Base-by-base conservation (phyloP, 1,139 yeast genomes). In the Meyerozyma smithsonii region DNA sequence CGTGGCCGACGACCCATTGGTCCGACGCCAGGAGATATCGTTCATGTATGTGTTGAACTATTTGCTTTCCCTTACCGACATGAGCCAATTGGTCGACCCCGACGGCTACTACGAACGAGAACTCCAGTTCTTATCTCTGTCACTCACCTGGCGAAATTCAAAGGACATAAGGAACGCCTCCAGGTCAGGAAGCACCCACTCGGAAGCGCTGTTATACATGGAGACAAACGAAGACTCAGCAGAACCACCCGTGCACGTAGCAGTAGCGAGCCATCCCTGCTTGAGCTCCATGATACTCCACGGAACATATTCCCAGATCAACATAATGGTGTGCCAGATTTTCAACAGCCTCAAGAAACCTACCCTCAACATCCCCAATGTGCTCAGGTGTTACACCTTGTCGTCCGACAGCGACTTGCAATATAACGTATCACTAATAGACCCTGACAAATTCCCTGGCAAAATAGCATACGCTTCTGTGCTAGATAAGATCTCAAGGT, bases 21-120 rank as follows among this genome's bases (percentile, higher is more conserved):
- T 36, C 4, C 64, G 58, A 35, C 52, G 72, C 39, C 68, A 62
- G 37, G 72, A 68, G 41, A 53, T 66, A 8, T 56, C 72, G 3
- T 48, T 66, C 38, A 37, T 65, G 43, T 67, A 52, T 38, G 42
- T 63, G 1, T 39, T 67, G 15, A 66, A 66, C 41, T 52, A 53
- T 40, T 42, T 65, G 15, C 45, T 62, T 14, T 47, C 52, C 17
- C 39, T 59, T 14, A 42, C 49, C 2, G 53, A 50, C 23, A 39
- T 66, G 35, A 46, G 48, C n/a, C 54, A 58, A 24, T 37, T 62
- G 8, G 38, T 59, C 1, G 45, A 48, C 4, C 56, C 59, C 1
- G 43, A 53, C 1, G 25, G 42, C 5, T 32, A 49, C 11, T 59
- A 54, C 37, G 40, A 42, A 17, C 28, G 42, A 1, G 70, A 65